A percentile compares a stretch with the other conserved stretches of the same genome.
These are phyloP conservation scores for Solanum pinnatisectum DNA, from an alignment of 257 asterid species.

Conservation along the genomic window DNA sequence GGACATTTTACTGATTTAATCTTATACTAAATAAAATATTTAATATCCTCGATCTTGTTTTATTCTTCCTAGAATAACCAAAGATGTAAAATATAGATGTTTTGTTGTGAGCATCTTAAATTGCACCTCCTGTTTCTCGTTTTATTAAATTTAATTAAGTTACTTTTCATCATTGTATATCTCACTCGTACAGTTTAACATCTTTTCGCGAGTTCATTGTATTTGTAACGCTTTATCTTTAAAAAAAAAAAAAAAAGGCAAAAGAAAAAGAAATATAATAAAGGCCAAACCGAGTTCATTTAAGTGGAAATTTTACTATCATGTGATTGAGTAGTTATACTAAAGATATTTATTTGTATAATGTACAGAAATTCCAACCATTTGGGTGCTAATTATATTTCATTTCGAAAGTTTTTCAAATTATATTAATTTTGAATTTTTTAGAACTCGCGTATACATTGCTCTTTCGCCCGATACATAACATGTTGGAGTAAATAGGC, in stretches of 20 bases:
- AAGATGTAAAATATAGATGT: too few relatives aligned
- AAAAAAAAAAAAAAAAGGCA: not conserved
- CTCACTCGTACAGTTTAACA: not conserved
- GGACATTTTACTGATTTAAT: not conserved
- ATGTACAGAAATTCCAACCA: too few relatives aligned
- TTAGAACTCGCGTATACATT: too few relatives aligned
- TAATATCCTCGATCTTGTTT: not conserved
- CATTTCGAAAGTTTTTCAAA: rapidly evolving
- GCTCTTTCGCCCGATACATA: too few relatives aligned
- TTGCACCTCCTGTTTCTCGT: not conserved
- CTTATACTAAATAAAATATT: not conserved
- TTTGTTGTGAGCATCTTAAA: not conserved
- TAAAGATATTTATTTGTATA: not conserved
- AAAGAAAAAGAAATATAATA: not conserved
- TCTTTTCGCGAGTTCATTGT: not conserved
- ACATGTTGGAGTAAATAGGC: too few relatives aligned
- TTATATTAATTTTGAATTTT: too few relatives aligned
- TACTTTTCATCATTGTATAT: not conserved
- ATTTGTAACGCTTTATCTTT: not conserved
- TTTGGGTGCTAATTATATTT: too few relatives aligned
- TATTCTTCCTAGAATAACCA: not conserved
- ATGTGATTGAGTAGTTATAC: not conserved
- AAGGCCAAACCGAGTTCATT: not conserved
- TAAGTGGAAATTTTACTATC: too few relatives aligned
- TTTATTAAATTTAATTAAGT: not conserved